phyloP scores from a whole-genome alignment of 1,139 yeast genomes.

The Saccharomycopsis hybrid region DNA sequence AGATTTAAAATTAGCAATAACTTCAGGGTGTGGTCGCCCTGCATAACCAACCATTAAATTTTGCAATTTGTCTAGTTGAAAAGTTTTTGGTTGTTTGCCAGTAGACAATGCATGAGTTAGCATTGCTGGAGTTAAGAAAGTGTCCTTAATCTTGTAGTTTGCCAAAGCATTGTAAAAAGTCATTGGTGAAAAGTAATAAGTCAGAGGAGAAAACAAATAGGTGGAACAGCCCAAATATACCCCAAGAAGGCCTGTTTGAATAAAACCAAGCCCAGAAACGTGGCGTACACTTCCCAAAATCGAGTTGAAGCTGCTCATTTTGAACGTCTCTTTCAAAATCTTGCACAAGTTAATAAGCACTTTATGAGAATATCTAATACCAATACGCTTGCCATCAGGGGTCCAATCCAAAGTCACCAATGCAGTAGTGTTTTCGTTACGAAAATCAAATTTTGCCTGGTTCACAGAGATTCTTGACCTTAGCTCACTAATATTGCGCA shows the following conservation, averaged over 20 bases:
- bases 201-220: constrained; percentile 69
- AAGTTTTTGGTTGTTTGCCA: constrained; percentile 22
- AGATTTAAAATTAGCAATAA: constrained; percentile 53
- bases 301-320: constrained; percentile 64
- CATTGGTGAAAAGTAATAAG: constrained; percentile 69
- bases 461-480: constrained; percentile 40
- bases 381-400: constrained; percentile 65
- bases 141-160: constrained; percentile 76
- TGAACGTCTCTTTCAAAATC: constrained; percentile 87
- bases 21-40: constrained; percentile 62
- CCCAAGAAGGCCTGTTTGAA: constrained; percentile 78
- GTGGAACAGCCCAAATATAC: constrained; percentile 85
- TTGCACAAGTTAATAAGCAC: constrained; percentile 75
- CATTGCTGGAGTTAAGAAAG: constrained; percentile 82
- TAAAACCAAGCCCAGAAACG: constrained; percentile 78
- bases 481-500: constrained; percentile 38
- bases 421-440: constrained; percentile 41
- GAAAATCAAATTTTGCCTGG: constrained; percentile 39
- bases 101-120: constrained; percentile 57
- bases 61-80: constrained; percentile 56
- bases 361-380: constrained; percentile 57
- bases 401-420: constrained; percentile 65
- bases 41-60: constrained; percentile 82
- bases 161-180: constrained; percentile 68
- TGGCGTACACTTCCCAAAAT: constrained; percentile 85